Conservation (phyloP, 108 stramenopile genomes). For the Fistulifera pelliculosa region DNA sequence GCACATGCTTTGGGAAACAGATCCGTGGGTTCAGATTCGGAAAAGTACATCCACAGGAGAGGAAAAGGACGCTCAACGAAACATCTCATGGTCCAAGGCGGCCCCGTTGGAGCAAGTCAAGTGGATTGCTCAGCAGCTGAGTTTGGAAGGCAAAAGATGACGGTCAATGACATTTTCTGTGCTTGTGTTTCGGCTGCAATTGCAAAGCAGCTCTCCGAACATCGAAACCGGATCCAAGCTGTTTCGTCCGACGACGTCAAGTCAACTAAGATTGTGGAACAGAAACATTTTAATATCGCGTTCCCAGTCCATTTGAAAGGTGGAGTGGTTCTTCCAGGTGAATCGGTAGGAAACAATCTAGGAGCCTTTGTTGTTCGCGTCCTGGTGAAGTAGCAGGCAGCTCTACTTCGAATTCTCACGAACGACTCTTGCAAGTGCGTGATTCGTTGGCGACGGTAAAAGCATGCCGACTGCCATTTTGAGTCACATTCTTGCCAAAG, state of each 20-base stretch:
- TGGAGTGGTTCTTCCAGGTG: constrained; percentile 59
- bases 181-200: constrained; percentile 61
- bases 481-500: constrained; percentile 41
- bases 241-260: not conserved
- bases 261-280: not conserved
- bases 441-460: constrained; percentile 39
- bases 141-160: constrained; percentile 26
- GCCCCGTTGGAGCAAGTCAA: constrained; percentile 69
- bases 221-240: constrained; percentile 16
- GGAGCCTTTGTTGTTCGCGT: constrained; percentile 68
- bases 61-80: constrained; percentile 20
- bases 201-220: constrained; percentile 51
- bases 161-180: constrained; percentile 81
- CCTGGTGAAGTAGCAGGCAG: constrained; percentile 46
- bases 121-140: constrained; percentile 29
- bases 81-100: constrained; percentile 62
- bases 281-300: not conserved
- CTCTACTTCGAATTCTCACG: constrained; percentile 6
- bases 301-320: constrained; percentile 78
- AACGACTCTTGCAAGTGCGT: constrained; percentile 55
- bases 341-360: constrained; percentile 74
- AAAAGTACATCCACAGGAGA: not conserved
- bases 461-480: constrained; percentile 56
- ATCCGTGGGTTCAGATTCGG: not conserved
- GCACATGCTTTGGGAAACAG: constrained; percentile 5